Evolutionary conservation across 2,329 filamentous ascomycete genomes (phyloP).

Genomic region (Microthyrium microscopicum): DNA sequence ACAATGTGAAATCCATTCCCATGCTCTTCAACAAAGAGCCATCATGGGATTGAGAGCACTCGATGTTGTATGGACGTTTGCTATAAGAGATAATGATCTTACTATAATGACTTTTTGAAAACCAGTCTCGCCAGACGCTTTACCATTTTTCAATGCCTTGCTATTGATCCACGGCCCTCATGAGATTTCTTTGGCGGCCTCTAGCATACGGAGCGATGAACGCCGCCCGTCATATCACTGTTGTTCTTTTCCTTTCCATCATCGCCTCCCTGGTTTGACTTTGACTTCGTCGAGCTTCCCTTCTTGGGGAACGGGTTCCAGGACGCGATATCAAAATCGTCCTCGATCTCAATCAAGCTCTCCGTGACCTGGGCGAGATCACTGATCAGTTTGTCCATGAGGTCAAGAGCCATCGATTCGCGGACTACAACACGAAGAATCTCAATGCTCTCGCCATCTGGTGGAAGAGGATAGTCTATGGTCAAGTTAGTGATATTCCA

Average conservation of each 20-base stretch:
- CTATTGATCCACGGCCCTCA: no score
- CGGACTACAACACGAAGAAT: conserved; percentile 52
- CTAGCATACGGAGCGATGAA: conserved; percentile 2
- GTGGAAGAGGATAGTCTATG: conserved; percentile 47
- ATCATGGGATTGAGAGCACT: no score
- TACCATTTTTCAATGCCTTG: no score
- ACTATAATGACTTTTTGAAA: no score
- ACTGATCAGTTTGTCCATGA: conserved; percentile 44
- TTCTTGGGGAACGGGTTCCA: conserved; percentile 26
- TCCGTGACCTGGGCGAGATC: conserved; percentile 47
- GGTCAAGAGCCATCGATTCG: conserved; percentile 51
- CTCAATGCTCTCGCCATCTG: conserved; percentile 42
- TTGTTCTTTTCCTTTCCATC: conserved; percentile 2
- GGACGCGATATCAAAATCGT: conserved; percentile 33
- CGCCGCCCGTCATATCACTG: background rate
- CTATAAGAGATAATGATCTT: no score
- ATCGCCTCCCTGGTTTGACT: conserved; percentile 16
- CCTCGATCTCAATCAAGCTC: conserved; percentile 38
- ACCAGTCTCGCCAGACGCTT: no score
- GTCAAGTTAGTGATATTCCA: background rate
- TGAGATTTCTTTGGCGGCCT: no score
- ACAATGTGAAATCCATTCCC: no score
- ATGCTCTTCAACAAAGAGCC: no score
- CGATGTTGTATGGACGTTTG: no score
- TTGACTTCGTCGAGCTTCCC: conserved; percentile 28